Evolutionary conservation across 768 basidiomycete species (phyloP).

Genomic region (Tylopilus rubrobrunneus): DNA sequence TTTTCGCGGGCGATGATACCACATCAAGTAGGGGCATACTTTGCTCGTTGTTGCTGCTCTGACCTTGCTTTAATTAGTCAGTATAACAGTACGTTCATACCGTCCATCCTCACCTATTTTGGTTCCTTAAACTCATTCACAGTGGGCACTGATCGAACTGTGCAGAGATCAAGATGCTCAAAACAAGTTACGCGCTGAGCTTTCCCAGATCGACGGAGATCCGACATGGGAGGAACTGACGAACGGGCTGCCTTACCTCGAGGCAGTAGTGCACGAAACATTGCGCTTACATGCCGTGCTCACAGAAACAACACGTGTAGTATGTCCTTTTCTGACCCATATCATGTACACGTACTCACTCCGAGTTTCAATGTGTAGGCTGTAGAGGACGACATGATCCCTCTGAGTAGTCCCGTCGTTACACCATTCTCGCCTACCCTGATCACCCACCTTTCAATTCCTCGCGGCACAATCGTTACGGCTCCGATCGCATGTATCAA

Average conservation of each 20-base stretch:
- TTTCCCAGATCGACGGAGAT: conserved; percentile 41
- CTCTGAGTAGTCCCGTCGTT: conserved; percentile 44
- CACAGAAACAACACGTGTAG: conserved; percentile 15
- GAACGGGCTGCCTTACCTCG: conserved; percentile 49
- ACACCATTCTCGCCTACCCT: conserved; percentile 13
- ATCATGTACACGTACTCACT: background rate
- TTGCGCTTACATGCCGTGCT: conserved; percentile 42
- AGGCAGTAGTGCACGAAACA: conserved; percentile 45
- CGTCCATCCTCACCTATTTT: no score
- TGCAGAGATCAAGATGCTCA: conserved; percentile 42
- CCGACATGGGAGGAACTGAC: conserved; percentile 53
- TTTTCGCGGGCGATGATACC: no score
- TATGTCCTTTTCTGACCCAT: background rate
- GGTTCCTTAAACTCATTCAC: background rate
- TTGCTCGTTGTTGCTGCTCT: no score
- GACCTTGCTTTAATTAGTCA: no score
- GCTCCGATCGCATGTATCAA: conserved; percentile 48
- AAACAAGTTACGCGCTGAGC: conserved; percentile 45
- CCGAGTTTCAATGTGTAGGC: conserved; percentile 34
- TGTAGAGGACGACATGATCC: conserved; percentile 52
- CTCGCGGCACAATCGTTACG: conserved; percentile 43
- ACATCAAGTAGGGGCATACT: no score
- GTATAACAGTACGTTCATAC: no score
- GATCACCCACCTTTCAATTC: no score
- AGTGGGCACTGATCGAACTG: conserved; percentile 57